phyloP scores from a whole-genome alignment of 345 rosid species.

The Theobroma cacao region DNA sequence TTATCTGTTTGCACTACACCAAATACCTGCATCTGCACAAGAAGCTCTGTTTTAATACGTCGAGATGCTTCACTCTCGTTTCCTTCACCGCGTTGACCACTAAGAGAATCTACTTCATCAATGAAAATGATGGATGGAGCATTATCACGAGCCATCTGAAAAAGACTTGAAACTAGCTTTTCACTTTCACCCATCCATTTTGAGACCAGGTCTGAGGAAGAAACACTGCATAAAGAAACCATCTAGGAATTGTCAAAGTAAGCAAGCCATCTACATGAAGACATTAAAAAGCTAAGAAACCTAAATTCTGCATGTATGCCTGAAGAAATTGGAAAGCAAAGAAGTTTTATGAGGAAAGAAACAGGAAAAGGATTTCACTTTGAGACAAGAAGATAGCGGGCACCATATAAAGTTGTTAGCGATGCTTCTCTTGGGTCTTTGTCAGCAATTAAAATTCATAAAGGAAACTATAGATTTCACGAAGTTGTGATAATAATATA shows the following conservation, averaged over 20 bases:
- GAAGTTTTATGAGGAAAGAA: neutral
- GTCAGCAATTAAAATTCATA: neutral
- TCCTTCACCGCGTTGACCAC: slow-evolving; percentile 95
- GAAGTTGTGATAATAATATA: too few relatives aligned
- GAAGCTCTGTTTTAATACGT: slow-evolving; percentile 95
- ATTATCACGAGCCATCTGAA: slow-evolving; percentile 96
- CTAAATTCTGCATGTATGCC: neutral
- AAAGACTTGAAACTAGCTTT: slow-evolving; percentile 87
- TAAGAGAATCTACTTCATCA: slow-evolving; percentile 92
- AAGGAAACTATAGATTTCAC: neutral
- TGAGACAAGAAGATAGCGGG: too few relatives aligned
- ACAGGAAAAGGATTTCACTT: neutral
- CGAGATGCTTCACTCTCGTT: slow-evolving; percentile 97
- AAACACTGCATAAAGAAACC: slow-evolving; percentile 41
- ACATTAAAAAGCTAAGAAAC: neutral
- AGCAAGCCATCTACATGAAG: neutral
- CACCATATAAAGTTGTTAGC: neutral
- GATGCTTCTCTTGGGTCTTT: neutral
- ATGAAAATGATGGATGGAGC: slow-evolving; percentile 87
- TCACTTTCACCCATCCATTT: slow-evolving; percentile 99
- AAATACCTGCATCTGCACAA: slow-evolving; percentile 96
- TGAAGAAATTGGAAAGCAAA: neutral
- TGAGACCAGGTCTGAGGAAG: slow-evolving; percentile 93
- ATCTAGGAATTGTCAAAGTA: neutral
- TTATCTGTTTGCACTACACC: neutral